Base-by-base conservation (phyloP, 2,329 filamentous ascomycete species). In the Ophiosphaerella korrae region DNA sequence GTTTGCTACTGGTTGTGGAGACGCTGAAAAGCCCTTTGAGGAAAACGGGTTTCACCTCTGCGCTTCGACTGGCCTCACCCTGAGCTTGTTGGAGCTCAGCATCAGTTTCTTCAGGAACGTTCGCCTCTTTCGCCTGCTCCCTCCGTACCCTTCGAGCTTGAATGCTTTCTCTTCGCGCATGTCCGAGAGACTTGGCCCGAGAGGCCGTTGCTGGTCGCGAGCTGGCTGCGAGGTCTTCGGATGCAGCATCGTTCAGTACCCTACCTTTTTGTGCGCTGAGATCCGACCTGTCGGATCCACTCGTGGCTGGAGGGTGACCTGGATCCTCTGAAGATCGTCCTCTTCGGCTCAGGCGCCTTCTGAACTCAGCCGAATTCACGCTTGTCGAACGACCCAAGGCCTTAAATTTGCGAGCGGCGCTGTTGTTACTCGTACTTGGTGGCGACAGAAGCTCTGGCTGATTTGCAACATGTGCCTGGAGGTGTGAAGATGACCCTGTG, bases 21-120 rank as follows among this genome's bases (percentile, higher is more conserved):
- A 97, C 94, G 66, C 93, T 97, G 77, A 99, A 97, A 14, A 99
- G 81, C 4, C 94, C 94, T 75, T 97, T 99, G 50, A 99, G 83
- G 72, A 89, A 97, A 3, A 97, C 94, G 0, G 94, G 94, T 72
- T 96, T 97, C 45, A 93, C 87, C 60, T 95, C 91, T 5, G 88
- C 86, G 60, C 84, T 87, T 21, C 76, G 73, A 18, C 58, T 86
- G 54, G 82, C 80, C 43, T 77, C 74, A 35, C 81, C 80, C 14
- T 80, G 70, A 23, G 75, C 78, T 50, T 82, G 80, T 1, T 78
- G 77, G 23, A 90, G 77, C 50, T 97, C 92, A 42, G 87, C 84
- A 67, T 96, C 91, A 0, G 92, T 96, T 75, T 97, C 94, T 72
- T 97, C 93, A 0, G 89, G 89, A 2, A 97, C 88, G 63, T 94